phyloP scores from a whole-genome alignment of 202 grass and related monocot genomes.

The Digitaria exilis region DNA sequence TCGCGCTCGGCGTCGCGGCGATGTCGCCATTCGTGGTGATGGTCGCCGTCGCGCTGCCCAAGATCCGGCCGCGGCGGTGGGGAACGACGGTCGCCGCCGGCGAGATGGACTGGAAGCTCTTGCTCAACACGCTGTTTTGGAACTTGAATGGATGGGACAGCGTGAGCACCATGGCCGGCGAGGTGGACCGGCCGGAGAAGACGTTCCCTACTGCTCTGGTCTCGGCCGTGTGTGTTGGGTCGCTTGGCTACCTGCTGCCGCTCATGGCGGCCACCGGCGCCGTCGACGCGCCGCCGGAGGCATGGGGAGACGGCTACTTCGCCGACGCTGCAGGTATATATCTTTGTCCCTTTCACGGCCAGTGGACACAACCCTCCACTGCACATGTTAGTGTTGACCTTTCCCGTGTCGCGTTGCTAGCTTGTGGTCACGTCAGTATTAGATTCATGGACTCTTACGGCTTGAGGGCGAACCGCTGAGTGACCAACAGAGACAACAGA shows the following conservation, averaged over 20 bases:
- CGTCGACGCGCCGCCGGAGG: constrained; percentile 50
- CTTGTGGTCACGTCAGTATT: neutral
- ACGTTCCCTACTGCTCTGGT: constrained; percentile 74
- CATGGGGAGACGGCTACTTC: constrained; percentile 77
- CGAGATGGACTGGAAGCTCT: constrained; percentile 61
- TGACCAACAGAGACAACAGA: neutral
- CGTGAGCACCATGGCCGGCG: constrained; percentile 90
- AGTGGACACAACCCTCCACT: neutral
- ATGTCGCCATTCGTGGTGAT: constrained; percentile 72
- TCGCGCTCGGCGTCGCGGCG: constrained; percentile 68
- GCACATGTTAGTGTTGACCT: neutral
- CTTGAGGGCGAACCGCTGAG: no score
- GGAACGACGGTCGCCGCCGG: neutral
- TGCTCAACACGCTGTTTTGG: constrained; percentile 92
- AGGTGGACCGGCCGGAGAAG: constrained; percentile 69
- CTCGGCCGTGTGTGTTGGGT: constrained; percentile 58
- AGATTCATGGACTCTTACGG: neutral
- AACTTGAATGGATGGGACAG: constrained; percentile 92
- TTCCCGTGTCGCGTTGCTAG: neutral
- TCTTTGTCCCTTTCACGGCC: neutral
- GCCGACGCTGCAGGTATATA: constrained; percentile 69
- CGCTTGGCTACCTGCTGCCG: constrained; percentile 74
- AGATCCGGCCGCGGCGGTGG: constrained; percentile 62
- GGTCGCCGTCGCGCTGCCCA: constrained; percentile 65
- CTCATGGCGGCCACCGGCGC: constrained; percentile 73